These are phyloP conservation scores for Lolium perenne DNA, from an alignment of 176 grass and related monocot species.

Conservation along the genomic window DNA sequence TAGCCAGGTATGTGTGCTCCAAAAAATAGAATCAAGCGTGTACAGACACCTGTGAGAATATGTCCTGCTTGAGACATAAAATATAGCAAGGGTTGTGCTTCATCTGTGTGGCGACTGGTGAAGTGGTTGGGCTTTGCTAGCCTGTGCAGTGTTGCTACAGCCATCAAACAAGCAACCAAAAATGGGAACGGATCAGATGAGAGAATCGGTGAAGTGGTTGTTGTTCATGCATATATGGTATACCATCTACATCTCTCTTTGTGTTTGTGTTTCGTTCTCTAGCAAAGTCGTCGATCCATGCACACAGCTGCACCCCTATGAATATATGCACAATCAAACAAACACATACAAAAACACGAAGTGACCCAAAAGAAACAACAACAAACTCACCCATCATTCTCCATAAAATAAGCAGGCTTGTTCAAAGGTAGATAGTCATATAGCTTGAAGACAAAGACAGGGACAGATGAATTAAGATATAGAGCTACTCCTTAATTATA, in stretches of 20 bases:
- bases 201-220: constrained; percentile 26
- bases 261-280: neutral
- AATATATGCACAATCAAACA: neutral
- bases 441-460: constrained; percentile 18
- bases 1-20: neutral
- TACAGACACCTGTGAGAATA: constrained; percentile 7
- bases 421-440: constrained; percentile 28
- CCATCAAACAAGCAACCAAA: constrained; percentile 17
- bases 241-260: constrained; percentile 10
- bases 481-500: constrained; percentile 6
- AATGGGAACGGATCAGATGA: constrained; percentile 5
- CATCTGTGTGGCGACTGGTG: neutral
- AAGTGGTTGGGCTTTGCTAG: constrained; percentile 20
- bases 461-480: constrained; percentile 32
- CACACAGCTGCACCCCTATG: neutral
- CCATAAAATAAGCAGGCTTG: constrained; percentile 55
- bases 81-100: constrained; percentile 5
- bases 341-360: neutral
- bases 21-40: constrained; percentile 2
- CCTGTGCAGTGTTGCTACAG: constrained; percentile 1
- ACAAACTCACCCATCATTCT: constrained; percentile 49
- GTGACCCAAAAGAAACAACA: constrained; percentile 49
- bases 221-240: constrained; percentile 13
- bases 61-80: constrained; percentile 26
- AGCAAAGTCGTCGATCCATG: neutral